A percentile compares a stretch with the other conserved stretches of the same genome.
Evolutionary conservation across 305 asterid species (phyloP).

Genomic region (Fraxinus greggii): DNA sequence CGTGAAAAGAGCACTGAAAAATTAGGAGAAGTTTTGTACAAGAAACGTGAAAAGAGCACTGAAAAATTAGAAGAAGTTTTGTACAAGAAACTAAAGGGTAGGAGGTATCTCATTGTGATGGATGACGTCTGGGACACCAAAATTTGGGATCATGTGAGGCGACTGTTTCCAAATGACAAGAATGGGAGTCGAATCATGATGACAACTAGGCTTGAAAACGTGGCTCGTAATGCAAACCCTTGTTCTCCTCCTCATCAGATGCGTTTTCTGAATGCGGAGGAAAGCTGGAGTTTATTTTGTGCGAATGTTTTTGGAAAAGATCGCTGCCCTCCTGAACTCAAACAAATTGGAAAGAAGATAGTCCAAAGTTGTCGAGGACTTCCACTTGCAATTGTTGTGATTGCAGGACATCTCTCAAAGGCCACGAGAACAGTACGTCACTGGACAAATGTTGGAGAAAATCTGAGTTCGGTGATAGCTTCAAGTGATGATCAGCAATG

Average conservation of each 20-base stretch:
- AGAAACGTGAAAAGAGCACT: background rate
- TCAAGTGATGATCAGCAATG: background rate
- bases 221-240: background rate
- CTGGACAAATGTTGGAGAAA: too few relatives aligned
- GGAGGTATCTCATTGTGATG: background rate
- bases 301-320: background rate
- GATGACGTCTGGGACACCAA: background rate
- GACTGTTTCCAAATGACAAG: background rate
- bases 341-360: background rate
- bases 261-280: background rate
- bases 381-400: background rate
- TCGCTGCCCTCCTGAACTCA: background rate
- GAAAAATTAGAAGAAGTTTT: too few relatives aligned
- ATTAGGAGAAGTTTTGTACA: background rate
- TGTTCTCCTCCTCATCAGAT: background rate
- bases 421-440: background rate
- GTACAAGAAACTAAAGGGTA: background rate
- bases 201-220: background rate
- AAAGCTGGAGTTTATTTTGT: background rate
- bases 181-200: background rate
- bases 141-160: background rate
- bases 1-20: background rate
- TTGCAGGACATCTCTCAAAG: background rate
- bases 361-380: background rate
- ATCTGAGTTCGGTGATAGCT: background rate